Evolutionary conservation across 768 basidiomycete species (phyloP).

Genomic region (Hemileccinum impolitum): DNA sequence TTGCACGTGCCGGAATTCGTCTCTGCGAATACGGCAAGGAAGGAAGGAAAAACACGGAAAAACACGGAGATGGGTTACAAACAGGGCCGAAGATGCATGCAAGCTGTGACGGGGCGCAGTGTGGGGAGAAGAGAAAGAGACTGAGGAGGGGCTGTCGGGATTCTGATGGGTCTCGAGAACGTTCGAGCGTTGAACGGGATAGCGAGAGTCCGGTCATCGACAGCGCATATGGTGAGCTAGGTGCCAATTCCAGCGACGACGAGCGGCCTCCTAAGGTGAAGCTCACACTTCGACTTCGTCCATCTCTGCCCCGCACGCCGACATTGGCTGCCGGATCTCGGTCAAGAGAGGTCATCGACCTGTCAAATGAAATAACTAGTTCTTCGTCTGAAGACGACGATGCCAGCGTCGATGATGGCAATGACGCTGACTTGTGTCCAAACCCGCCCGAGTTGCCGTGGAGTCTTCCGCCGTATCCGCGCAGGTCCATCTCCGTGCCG

Average conservation of each 20-base stretch:
- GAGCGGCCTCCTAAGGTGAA: constrained; percentile 60
- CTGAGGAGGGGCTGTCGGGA: constrained; percentile 31
- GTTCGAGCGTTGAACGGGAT: constrained; percentile 10
- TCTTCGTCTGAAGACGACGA: constrained; percentile 40
- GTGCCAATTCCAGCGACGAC: constrained; percentile 28
- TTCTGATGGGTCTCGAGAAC: constrained; percentile 14
- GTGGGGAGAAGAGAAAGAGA: constrained; percentile 47
- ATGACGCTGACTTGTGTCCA: constrained; percentile 18
- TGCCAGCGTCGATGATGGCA: constrained; percentile 18
- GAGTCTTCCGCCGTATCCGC: constrained; percentile 55
- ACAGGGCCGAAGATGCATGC: constrained; percentile 46
- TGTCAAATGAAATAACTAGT: constrained; percentile 35
- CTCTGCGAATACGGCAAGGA: constrained; percentile 63
- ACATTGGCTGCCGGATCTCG: constrained; percentile 9
- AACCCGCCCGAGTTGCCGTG: constrained; percentile 38
- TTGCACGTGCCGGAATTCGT: constrained; percentile 67
- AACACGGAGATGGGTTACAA: constrained; percentile 26
- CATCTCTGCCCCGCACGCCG: constrained; percentile 27
- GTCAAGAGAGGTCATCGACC: constrained; percentile 36
- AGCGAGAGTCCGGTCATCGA: constrained; percentile 24
- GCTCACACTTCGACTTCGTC: constrained; percentile 61
- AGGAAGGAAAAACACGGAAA: constrained; percentile 34
- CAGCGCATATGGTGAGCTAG: constrained; percentile 25
- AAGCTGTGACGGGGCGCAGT: constrained; percentile 32
- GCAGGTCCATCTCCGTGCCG: constrained; percentile 55